phyloP scores from a whole-genome alignment of 306 rosid species.

The Hylodesmum podocarpum region DNA sequence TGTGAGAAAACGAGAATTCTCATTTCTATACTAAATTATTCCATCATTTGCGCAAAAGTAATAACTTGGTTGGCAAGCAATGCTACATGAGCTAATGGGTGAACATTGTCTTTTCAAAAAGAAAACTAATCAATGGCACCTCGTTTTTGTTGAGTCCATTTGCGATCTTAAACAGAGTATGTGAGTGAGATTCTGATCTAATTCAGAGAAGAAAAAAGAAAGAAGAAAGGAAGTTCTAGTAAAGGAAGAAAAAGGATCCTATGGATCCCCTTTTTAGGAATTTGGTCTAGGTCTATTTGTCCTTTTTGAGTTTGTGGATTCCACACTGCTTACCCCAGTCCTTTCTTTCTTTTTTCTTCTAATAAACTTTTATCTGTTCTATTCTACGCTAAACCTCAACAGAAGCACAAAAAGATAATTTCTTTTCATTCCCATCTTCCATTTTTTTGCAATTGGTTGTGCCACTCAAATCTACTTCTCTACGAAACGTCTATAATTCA shows the following conservation, averaged over 20 bases:
- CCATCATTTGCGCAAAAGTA: background rate
- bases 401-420: background rate
- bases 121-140: background rate
- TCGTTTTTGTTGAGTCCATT: background rate
- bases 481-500: background rate
- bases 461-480: background rate
- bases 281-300: background rate
- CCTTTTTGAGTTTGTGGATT: conserved; percentile 3
- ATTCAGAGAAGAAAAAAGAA: background rate
- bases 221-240: background rate
- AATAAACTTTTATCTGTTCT: background rate
- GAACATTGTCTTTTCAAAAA: background rate
- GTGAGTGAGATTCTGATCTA: background rate
- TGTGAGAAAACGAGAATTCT: background rate
- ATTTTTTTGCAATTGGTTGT: background rate
- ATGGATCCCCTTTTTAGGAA: conserved; percentile 8
- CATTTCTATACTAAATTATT: background rate
- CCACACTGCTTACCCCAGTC: background rate
- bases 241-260: conserved; percentile 6
- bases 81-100: background rate
- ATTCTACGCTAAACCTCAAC: background rate
- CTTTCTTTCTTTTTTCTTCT: background rate
- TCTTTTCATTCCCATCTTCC: background rate
- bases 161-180: background rate
- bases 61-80: background rate